Evolutionary conservation across 768 basidiomycete genomes (phyloP).

Genomic region (Suillus fuscotomentosus): DNA sequence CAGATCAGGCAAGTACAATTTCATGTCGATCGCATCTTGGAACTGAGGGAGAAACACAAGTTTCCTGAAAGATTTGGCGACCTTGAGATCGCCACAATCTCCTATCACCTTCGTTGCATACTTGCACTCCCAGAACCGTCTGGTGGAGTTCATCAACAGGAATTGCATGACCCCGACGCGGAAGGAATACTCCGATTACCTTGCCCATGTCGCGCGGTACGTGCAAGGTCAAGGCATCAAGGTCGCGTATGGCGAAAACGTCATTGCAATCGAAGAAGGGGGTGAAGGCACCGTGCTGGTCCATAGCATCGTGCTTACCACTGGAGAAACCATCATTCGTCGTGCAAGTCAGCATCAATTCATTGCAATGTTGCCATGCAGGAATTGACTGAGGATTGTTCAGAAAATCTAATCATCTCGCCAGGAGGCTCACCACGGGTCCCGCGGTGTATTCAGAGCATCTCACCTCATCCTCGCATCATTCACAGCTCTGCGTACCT

Average conservation of each 20-base stretch:
- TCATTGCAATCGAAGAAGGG: slow-evolving; percentile 37
- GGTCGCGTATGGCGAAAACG: slow-evolving; percentile 46
- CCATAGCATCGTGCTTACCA: slow-evolving; percentile 33
- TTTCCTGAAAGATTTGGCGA: slow-evolving; percentile 55
- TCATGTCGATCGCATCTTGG: neutral
- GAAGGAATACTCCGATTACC: slow-evolving; percentile 54
- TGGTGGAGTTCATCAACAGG: slow-evolving; percentile 53
- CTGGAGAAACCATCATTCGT: slow-evolving; percentile 33
- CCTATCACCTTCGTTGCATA: slow-evolving; percentile 54
- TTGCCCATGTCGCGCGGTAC: slow-evolving; percentile 48
- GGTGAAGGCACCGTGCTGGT: slow-evolving; percentile 37
- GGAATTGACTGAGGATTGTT: neutral
- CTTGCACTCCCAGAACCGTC: slow-evolving; percentile 47
- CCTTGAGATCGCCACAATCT: slow-evolving; percentile 48
- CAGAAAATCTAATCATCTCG: slow-evolving; percentile 49
- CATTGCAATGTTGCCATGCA: neutral
- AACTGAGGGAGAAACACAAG: slow-evolving; percentile 24
- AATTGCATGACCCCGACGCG: slow-evolving; percentile 50
- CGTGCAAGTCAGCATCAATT: slow-evolving; percentile 36
- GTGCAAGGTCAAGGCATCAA: slow-evolving; percentile 43
- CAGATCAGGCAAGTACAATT: slow-evolving; percentile 43
- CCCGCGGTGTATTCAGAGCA: slow-evolving; percentile 34
- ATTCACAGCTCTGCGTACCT: slow-evolving; percentile 46
- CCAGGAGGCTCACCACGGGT: slow-evolving; percentile 49
- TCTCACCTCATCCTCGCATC: slow-evolving; percentile 35